phyloP scores from a whole-genome alignment of 768 basidiomycete species.

The Harrya chromipes region DNA sequence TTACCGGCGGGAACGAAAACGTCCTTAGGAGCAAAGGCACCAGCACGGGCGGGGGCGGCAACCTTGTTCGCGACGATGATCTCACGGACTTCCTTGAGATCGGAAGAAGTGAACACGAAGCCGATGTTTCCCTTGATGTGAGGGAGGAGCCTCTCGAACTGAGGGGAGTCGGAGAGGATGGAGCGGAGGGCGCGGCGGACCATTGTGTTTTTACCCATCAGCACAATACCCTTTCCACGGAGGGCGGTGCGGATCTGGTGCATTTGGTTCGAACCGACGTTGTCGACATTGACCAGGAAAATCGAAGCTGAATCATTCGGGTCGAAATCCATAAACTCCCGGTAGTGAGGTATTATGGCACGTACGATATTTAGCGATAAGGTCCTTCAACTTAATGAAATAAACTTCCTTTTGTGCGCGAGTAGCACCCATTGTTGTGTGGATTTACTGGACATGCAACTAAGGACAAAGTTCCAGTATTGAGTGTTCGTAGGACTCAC shows the following conservation, averaged over 20 bases:
- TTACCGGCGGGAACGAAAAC: constrained; percentile 92
- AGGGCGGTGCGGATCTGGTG: constrained; percentile 95
- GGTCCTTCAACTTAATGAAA: constrained; percentile 91
- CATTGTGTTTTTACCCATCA: constrained; percentile 99
- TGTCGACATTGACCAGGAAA: constrained; percentile 99
- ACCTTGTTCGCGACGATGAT: constrained; percentile 96
- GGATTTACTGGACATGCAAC: constrained; percentile 13
- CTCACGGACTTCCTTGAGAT: constrained; percentile 94
- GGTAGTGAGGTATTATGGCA: constrained; percentile 15
- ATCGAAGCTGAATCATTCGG: constrained; percentile 70
- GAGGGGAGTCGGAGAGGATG: constrained; percentile 85
- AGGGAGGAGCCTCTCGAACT: constrained; percentile 95
- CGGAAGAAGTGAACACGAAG: constrained; percentile 92
- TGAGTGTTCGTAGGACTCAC: constrained; percentile 20
- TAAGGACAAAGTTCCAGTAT: background rate
- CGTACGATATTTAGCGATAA: constrained; percentile 86
- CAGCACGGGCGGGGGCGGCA: constrained; percentile 97
- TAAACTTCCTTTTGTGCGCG: constrained; percentile 88
- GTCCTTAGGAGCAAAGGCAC: constrained; percentile 91
- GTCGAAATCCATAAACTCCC: background rate
- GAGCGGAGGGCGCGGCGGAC: constrained; percentile 96
- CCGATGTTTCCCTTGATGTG: constrained; percentile 97
- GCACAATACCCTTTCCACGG: constrained; percentile 92
- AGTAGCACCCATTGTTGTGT: constrained; percentile 80
- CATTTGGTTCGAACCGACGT: constrained; percentile 99